Base-by-base conservation (phyloP, 495 filamentous ascomycete species). In the Xylaria venustula region DNA sequence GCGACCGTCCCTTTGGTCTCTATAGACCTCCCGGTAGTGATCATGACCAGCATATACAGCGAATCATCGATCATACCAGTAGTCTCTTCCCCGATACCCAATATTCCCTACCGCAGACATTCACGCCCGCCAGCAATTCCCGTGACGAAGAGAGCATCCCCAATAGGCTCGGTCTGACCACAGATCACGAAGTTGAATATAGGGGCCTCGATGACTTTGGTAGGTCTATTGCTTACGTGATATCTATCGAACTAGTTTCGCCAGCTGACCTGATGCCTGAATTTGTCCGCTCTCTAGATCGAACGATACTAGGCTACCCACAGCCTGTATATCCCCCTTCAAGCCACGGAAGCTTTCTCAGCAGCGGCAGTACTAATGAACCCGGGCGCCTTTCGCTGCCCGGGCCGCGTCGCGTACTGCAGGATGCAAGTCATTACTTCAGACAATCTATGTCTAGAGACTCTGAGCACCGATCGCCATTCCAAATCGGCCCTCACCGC, bases 131-230 rank as follows among this genome's bases (percentile, higher is more conserved):
- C 0, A 17, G 20, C 14, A 32, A 37, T 25, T n/a, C 32, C 19
- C 36, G 57, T 25, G 12, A 14, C 37, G 26, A 34, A 34, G 47
- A 34, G 46, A 42, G 25, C 11, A 22, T 22, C 17, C 6, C 28
- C 12, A 3, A 14, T 30, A 34, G 36, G 20, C 19, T 25, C 19
- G 40, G 37, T 26, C 57, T 41, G 47, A 30, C 22, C 20, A 7
- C 37, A 28, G 17, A 44, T n/a, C 15, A 26, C 36, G 20, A 0
- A 9, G 19, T 53, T 48, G 59, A 64, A 41, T 54, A 47, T 17
- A 26, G 55, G 25, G 67, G 58, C 0, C 54, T 73, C 7, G 74
- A 76, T 37, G 67, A 75, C 44, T 75, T 75, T 44, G 73, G 74
- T 75, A 59, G 60, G 71, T 20, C 44, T 20, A 0, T 15, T 28